Base-by-base conservation (phyloP, 164 flowering plant genomes). In the Buxus sempervirens region DNA sequence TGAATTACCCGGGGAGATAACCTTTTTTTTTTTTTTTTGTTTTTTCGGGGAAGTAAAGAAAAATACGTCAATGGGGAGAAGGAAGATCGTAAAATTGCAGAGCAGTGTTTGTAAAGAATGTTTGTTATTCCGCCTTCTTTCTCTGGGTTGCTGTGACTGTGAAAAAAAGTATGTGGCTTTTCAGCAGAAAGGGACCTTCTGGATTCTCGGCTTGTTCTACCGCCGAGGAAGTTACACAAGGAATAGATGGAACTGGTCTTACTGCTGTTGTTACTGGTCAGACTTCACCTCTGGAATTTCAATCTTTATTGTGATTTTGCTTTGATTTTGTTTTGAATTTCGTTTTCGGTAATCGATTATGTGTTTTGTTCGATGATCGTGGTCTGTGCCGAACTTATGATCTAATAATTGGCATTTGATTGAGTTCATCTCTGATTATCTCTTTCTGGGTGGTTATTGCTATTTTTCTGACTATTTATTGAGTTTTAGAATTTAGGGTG, bases 201-300 rank as follows among this genome's bases (percentile, higher is more conserved):
- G 60, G 60, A 19, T 58, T 58, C 60, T 58, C 60, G 15, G 12
- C 64, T 62, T 9, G 23, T 62, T 62, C 65, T 3, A 62, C 65
- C 21, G 53, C 51, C 21, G 82, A 82, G 63, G 79, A 85, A 65
- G 89, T 83, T 58, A 80, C 90, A 4, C 65, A 75, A 41, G 90
- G 85, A 49, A 74, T 86, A 49, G 88, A 86, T 72, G 88, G 73
- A 22, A 65, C 82, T 76, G 83, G 82, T 59, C 86, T 86, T 65
- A 82, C 90, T 32, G 84, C 88, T 61, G 73, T 84, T 55, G 81
- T 86, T 61, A 86, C 86, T 70, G 88, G 90, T 86, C 24, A 41
- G 12, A 27, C 26, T 66, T 61, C 8, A 18, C 4, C 38, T 7
- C 41, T 25, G 32, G 9, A 12, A 21, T 9, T 25, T 32, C 22